A percentile compares a stretch with the other conserved stretches of the same genome.
Conservation (phyloP, 805 yeast genomes). For the Candida sanyiensis region DNA sequence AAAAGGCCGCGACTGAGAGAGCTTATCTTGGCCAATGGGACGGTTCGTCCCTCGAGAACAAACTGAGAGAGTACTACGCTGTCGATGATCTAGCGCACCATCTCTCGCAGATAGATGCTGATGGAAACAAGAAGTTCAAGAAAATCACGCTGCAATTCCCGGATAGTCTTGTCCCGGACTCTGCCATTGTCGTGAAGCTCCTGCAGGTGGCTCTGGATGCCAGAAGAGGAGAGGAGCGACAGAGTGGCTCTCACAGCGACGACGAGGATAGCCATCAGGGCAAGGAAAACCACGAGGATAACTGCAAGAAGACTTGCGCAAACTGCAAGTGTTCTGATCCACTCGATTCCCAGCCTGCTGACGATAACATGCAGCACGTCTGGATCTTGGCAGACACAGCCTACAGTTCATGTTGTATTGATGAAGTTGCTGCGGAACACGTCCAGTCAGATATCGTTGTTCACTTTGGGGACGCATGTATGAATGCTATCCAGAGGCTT, state of each 20-base stretch:
- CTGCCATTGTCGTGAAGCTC: constrained; percentile 59
- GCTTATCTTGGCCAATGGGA: constrained; percentile 26
- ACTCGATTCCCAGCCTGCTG: constrained; percentile 1
- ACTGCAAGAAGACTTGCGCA: constrained; percentile 19
- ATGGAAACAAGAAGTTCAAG: constrained; percentile 30
- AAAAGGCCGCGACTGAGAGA: constrained; percentile 24
- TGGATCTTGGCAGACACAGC: constrained; percentile 95
- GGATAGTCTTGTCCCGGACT: constrained; percentile 70
- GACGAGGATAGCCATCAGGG: constrained; percentile 1
- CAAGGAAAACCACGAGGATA: constrained; percentile 2
- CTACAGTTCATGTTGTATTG: constrained; percentile 92
- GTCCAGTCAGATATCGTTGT: constrained; percentile 78
- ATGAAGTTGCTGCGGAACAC: constrained; percentile 95
- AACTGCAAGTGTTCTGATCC: constrained; percentile 25
- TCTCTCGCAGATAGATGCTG: constrained; percentile 30
- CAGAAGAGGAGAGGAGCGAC: constrained; percentile 6
- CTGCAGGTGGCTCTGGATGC: constrained; percentile 32
- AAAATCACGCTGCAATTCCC: constrained; percentile 87
- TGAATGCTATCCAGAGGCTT: constrained; percentile 69
- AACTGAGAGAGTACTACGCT: constrained; percentile 48
- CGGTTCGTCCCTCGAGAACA: constrained; percentile 24
- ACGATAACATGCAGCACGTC: constrained; percentile 33
- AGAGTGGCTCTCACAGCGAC: constrained; percentile 5
- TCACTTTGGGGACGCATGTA: constrained; percentile 93
- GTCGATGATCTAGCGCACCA: constrained; percentile 41